phyloP scores from a whole-genome alignment of 176 grass and related monocot species.

The Musa schizocarpa region DNA sequence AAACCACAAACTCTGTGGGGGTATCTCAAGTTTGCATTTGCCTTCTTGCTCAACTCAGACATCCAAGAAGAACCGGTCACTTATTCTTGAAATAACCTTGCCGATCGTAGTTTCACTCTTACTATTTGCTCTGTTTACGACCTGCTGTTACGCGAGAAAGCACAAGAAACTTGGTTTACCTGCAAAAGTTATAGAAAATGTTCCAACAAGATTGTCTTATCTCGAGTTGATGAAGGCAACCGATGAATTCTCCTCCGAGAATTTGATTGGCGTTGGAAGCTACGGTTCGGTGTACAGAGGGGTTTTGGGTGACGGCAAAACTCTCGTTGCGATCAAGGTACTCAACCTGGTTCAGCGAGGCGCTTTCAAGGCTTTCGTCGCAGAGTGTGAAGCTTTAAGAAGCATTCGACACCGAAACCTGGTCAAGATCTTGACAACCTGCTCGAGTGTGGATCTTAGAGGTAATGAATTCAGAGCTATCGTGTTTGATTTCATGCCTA shows the following conservation, averaged over 20 bases:
- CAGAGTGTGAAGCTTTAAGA: conserved; percentile 36
- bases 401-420: conserved; percentile 40
- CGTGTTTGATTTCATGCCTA: conserved; percentile 46
- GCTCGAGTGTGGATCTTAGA: conserved; percentile 18
- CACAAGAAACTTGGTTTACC: neutral
- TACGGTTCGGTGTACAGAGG: conserved; percentile 50
- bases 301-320: neutral
- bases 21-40: conserved; percentile 15
- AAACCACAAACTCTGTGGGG: conserved; percentile 35
- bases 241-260: conserved; percentile 1
- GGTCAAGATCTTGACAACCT: conserved; percentile 28
- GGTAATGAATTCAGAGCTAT: conserved; percentile 41
- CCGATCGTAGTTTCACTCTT: conserved; percentile 5
- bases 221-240: conserved; percentile 28
- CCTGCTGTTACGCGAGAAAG: neutral
- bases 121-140: neutral
- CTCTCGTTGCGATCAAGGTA: conserved; percentile 35
- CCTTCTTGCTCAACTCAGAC: conserved; percentile 4
- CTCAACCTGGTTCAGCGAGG: conserved; percentile 23
- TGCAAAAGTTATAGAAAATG: neutral
- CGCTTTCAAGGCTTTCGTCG: conserved; percentile 24
- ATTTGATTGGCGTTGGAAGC: conserved; percentile 33
- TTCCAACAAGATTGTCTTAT: conserved; percentile 14
- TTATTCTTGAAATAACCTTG: conserved; percentile 14
- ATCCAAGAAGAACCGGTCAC: neutral